These are phyloP conservation scores for Kuraishia piskuri DNA, from an alignment of 805 yeast genomes.

Conservation along the genomic window DNA sequence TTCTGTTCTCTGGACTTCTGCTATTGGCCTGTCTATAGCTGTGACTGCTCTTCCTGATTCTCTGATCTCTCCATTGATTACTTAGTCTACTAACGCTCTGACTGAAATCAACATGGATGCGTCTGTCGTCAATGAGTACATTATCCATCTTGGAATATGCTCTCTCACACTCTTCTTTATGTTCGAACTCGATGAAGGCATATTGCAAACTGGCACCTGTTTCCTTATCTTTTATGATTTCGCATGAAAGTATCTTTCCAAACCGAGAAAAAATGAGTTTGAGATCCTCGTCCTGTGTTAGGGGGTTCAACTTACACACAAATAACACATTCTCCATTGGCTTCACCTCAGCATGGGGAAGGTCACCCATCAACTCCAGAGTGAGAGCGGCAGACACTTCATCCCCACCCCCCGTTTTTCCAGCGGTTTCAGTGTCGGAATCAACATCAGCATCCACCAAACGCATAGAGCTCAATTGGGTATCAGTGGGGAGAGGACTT, in stretches of 20 bases:
- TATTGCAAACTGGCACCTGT: slow-evolving; percentile 47
- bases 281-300: slow-evolving; percentile 51
- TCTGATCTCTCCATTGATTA: not conserved
- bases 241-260: slow-evolving; percentile 44
- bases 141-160: slow-evolving; percentile 58
- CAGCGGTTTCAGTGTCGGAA: slow-evolving; percentile 12
- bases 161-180: slow-evolving; percentile 41
- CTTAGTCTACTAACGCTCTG: slow-evolving; percentile 33
- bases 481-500: slow-evolving; percentile 28
- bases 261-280: slow-evolving; percentile 50
- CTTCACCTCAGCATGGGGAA: slow-evolving; percentile 46
- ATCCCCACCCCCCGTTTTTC: slow-evolving; percentile 17
- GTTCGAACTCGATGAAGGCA: slow-evolving; percentile 53
- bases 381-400: slow-evolving; percentile 50
- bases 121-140: slow-evolving; percentile 53
- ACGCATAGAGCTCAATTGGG: slow-evolving; percentile 22
- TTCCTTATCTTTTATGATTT: slow-evolving; percentile 38
- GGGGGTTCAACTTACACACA: slow-evolving; percentile 54
- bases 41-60: not conserved
- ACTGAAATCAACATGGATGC: slow-evolving; percentile 61
- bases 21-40: not conserved
- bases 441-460: slow-evolving; percentile 16
- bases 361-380: slow-evolving; percentile 54
- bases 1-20: not conserved
- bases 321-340: slow-evolving; percentile 59